These are phyloP conservation scores for Phytophthora parvispora DNA, from an alignment of 352 stramenopile species.

Conservation along the genomic window DNA sequence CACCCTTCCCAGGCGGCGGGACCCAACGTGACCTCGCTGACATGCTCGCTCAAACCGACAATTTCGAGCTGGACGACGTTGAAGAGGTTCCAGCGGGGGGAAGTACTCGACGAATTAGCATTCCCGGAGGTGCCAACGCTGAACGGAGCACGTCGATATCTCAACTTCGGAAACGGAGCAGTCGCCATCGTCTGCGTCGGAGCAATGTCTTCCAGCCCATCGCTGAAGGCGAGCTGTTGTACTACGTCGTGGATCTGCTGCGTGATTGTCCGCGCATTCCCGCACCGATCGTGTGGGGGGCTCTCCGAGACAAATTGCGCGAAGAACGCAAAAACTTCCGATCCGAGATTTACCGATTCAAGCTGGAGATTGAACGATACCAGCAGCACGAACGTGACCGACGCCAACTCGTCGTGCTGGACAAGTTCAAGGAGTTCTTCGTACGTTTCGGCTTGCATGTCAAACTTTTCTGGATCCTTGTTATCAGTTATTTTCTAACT, in stretches of 20 bases:
- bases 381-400: constrained; percentile 63
- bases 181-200: constrained; percentile 35
- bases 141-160: neutral
- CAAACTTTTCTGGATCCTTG: neutral
- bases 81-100: constrained; percentile 7
- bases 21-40: constrained; percentile 32
- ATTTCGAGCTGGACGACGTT: constrained; percentile 7
- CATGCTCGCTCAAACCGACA: constrained; percentile 24
- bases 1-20: constrained; percentile 3
- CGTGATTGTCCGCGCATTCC: constrained; percentile 66
- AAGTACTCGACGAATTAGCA: constrained; percentile 12
- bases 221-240: constrained; percentile 56
- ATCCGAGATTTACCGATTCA: constrained; percentile 72
- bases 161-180: constrained; percentile 36
- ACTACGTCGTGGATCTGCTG: constrained; percentile 77
- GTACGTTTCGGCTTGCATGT: constrained; percentile 31
- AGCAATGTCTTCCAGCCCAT: constrained; percentile 19
- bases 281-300: constrained; percentile 45
- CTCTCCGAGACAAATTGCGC: constrained; percentile 61
- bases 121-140: constrained; percentile 6
- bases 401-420: constrained; percentile 60
- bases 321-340: constrained; percentile 72
- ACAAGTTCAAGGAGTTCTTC: constrained; percentile 81
- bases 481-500: neutral
- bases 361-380: constrained; percentile 64